Base-by-base conservation (phyloP, 2,329 filamentous ascomycete species). In the Cordyceps militaris region DNA sequence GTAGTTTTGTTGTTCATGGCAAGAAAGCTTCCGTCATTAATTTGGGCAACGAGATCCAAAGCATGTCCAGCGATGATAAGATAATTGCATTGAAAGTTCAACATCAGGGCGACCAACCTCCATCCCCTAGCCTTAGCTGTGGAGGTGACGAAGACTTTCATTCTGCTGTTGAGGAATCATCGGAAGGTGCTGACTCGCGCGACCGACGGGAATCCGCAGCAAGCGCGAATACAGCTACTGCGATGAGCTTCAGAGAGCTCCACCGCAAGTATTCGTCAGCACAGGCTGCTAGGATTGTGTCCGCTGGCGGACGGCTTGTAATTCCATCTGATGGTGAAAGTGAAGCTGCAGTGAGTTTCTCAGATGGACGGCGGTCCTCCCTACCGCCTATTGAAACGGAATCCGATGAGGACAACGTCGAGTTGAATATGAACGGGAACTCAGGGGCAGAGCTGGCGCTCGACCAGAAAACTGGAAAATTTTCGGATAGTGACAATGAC, bases 21-120 rank as follows among this genome's bases (percentile, higher is more conserved):
- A 99, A 97, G 76, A 97, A 99, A 72, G 94, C 94, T 3, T 96
- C 91, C 1, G 89, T 99, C 57, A 90, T 99, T 64, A 95, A 90
- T n/a, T 95, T 99, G 69, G 91, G 92, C 9, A 85, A 86, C n/a
- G 93, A 96, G 65, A 86, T 96, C 76, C 87, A 93, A 66, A 87
- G 82, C 59, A 83, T 92, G 72, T 81, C 86, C 1, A 80, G 84
- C 0, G 89, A 93, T 60, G 88, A 92, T 66, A 84, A 86, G 38
- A 74, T 90, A 43, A 82, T 85, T 58, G 76, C 86, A 50, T 80
- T 85, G 56, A 88, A 81, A 63, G 73, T 75, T 44, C 70, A 74
- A 5, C 74, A 76, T 48, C 73, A 72, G 47, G 70, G 73, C 46
- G 74, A 76, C 30, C 67, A 72, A 14, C 65, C 68, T n/a, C 61